A percentile compares a stretch with the other conserved stretches of the same genome.
These are phyloP conservation scores for Mycoemilia scoparia DNA, from an alignment of 192 early-diverging fungal species.

Conservation along the genomic window DNA sequence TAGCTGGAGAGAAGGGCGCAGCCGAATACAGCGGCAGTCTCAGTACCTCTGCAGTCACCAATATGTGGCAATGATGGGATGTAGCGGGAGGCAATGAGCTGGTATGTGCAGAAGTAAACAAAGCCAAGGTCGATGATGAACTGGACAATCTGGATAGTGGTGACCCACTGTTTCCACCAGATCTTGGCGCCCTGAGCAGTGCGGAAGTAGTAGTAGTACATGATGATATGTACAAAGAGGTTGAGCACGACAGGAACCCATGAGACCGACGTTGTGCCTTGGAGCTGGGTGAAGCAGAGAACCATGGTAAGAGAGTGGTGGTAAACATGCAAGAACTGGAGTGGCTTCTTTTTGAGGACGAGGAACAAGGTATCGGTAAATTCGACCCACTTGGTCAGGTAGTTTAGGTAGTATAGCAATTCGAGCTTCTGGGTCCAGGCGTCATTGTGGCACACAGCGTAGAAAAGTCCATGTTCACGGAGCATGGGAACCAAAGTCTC, in stretches of 20 bases:
- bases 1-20: slow-evolving; percentile 61
- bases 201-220: slow-evolving; percentile 83
- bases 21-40: slow-evolving; percentile 65
- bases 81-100: slow-evolving; percentile 53
- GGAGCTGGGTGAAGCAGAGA: slow-evolving; percentile 68
- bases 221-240: slow-evolving; percentile 74
- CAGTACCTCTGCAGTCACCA: slow-evolving; percentile 56
- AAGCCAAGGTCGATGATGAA: slow-evolving; percentile 74
- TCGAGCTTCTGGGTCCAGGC: slow-evolving; percentile 67
- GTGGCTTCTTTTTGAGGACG: slow-evolving; percentile 63
- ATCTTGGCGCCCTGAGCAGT: slow-evolving; percentile 53
- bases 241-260: slow-evolving; percentile 50
- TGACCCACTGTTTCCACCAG: slow-evolving; percentile 91
- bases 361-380: slow-evolving; percentile 77
- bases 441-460: slow-evolving; percentile 42
- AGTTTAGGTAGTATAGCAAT: slow-evolving; percentile 78
- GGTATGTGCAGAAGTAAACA: slow-evolving; percentile 77
- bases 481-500: slow-evolving; percentile 61
- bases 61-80: slow-evolving; percentile 35
- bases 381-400: slow-evolving; percentile 83
- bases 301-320: slow-evolving; percentile 83
- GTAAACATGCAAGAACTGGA: slow-evolving; percentile 83
- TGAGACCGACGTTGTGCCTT: slow-evolving; percentile 46
- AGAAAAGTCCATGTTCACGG: slow-evolving; percentile 45
- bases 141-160: slow-evolving; percentile 77